Percentiles rank a stretch among this genome's conserved stretches.
These are phyloP conservation scores for Dactylellina sp. DNA, from an alignment of 2,329 filamentous ascomycete genomes.

Conservation along the genomic window DNA sequence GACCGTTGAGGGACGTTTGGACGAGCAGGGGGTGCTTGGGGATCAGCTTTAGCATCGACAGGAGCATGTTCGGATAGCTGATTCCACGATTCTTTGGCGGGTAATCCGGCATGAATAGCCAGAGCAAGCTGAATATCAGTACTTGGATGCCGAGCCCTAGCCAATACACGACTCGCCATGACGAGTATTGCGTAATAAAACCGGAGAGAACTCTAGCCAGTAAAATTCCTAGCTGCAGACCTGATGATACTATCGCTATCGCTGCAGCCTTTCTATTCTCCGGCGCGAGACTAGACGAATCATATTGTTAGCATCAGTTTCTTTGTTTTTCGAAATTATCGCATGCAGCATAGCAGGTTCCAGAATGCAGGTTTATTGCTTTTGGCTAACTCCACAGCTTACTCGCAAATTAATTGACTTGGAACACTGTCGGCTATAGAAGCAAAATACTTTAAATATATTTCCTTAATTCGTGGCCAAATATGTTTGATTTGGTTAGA, in stretches of 20 bases:
- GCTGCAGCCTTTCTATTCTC: conserved; percentile 75
- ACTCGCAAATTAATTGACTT: neutral
- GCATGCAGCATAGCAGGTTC: neutral
- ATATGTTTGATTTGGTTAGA: too few species aligned
- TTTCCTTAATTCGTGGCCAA: too few species aligned
- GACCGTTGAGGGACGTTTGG: conserved; percentile 76
- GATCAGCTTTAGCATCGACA: conserved; percentile 74
- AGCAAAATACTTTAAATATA: too few species aligned
- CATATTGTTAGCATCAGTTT: neutral
- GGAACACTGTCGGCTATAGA: neutral
- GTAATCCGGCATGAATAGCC: conserved; percentile 82
- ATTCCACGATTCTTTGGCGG: conserved; percentile 77
- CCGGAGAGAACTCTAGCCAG: conserved; percentile 81
- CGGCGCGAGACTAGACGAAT: conserved; percentile 70
- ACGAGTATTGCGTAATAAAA: conserved; percentile 77
- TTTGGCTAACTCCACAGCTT: neutral
- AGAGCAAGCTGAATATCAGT: conserved; percentile 74
- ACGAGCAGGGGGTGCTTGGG: conserved; percentile 75
- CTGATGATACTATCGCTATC: conserved; percentile 79
- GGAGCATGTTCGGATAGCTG: conserved; percentile 75
- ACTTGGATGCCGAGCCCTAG: conserved; percentile 78
- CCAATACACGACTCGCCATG: conserved; percentile 85
- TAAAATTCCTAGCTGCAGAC: conserved; percentile 79
- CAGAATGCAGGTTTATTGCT: neutral
- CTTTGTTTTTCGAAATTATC: neutral